A percentile compares a stretch with the other conserved stretches of the same genome.
Evolutionary conservation across 208 protist species (phyloP).

Genomic region (Trypanosoma brucei): DNA sequence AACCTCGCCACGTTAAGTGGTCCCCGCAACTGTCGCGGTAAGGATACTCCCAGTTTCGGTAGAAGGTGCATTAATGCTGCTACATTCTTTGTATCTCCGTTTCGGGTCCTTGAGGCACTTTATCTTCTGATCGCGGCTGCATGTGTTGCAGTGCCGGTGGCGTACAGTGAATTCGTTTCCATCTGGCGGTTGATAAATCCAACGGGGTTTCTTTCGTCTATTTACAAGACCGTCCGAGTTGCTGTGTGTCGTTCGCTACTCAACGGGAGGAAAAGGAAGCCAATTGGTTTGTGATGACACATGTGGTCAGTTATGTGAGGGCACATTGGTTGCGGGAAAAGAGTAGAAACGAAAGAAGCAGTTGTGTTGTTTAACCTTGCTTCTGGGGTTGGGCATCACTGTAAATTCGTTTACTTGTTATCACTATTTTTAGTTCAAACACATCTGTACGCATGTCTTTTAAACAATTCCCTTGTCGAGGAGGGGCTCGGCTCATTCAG

Average conservation of each 20-base stretch:
- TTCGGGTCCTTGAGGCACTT: constrained; percentile 45
- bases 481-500: too few relatives aligned
- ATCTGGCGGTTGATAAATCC: constrained; percentile 78
- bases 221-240: constrained; percentile 59
- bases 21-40: constrained; percentile 23
- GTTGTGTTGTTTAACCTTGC: too few relatives aligned
- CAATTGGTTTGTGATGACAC: constrained; percentile 57
- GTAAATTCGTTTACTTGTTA: too few relatives aligned
- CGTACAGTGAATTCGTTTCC: constrained; percentile 77
- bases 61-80: constrained; percentile 46
- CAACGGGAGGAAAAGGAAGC: constrained; percentile 68
- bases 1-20: constrained; percentile 51
- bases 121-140: constrained; percentile 62
- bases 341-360: neutral
- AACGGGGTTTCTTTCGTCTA: constrained; percentile 56
- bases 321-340: neutral
- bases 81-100: constrained; percentile 52
- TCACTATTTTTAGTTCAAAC: too few relatives aligned
- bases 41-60: constrained; percentile 1
- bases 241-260: constrained; percentile 42
- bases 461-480: too few relatives aligned
- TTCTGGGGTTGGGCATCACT: too few relatives aligned
- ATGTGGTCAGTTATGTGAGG: neutral
- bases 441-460: too few relatives aligned
- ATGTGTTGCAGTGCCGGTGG: constrained; percentile 47